These are phyloP conservation scores for Metschnikowia picachoensis DNA, from an alignment of 805 yeast genomes.

Conservation along the genomic window DNA sequence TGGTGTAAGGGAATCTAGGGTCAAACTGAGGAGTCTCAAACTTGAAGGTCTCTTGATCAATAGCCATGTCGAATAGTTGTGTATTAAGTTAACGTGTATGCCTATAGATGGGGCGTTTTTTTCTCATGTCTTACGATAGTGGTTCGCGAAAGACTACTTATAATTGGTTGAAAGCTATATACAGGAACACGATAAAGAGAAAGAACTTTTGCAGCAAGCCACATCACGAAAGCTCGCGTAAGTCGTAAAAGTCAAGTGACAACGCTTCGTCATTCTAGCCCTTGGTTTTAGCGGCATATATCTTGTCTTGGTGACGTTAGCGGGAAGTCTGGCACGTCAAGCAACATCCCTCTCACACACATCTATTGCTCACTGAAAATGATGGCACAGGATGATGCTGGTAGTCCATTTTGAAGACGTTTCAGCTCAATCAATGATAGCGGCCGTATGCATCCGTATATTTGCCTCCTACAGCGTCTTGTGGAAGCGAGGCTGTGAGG, in stretches of 20 bases:
- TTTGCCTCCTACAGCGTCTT: too few relatives aligned
- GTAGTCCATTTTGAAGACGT: too few relatives aligned
- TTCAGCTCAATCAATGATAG: too few relatives aligned
- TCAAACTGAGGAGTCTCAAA: slow-evolving; percentile 40
- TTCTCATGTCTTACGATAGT: slow-evolving; percentile 13
- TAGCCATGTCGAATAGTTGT: slow-evolving; percentile 27
- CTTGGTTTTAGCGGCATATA: not conserved
- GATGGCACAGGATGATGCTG: too few relatives aligned
- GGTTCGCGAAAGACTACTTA: slow-evolving; percentile 21
- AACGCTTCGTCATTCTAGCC: too few relatives aligned
- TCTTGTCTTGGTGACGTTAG: too few relatives aligned
- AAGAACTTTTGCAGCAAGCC: not conserved
- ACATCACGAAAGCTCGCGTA: not conserved
- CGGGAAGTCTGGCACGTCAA: too few relatives aligned
- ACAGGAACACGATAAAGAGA: not conserved
- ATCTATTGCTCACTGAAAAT: too few relatives aligned
- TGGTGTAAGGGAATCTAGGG: slow-evolving; percentile 75
- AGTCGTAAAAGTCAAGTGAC: too few relatives aligned
- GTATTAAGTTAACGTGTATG: not conserved
- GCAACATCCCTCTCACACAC: too few relatives aligned
- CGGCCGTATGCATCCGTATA: too few relatives aligned
- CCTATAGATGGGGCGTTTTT: not conserved
- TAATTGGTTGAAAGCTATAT: slow-evolving; percentile 15
- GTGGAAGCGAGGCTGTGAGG: too few relatives aligned
- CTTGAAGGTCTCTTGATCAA: slow-evolving; percentile 38